A percentile compares a stretch with the other conserved stretches of the same genome.
Evolutionary conservation across 192 early-diverging fungal species (phyloP).

Genomic region (Haplosporangium gracile): DNA sequence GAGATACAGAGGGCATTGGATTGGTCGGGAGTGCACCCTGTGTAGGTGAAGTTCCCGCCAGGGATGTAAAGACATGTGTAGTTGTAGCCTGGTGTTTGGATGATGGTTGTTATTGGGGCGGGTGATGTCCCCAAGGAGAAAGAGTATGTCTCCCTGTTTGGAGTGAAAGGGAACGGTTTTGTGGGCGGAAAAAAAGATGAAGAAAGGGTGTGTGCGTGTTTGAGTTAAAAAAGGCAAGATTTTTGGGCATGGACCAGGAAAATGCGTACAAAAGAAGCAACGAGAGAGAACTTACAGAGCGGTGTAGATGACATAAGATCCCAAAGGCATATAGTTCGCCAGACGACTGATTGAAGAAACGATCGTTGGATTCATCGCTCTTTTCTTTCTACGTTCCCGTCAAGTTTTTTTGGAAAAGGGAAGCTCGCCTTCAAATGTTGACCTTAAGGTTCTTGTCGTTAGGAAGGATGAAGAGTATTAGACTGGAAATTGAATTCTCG

Average conservation of each 20-base stretch:
- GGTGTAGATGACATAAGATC: slow-evolving; percentile 56
- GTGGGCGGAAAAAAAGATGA: too few species aligned
- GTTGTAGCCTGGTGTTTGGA: slow-evolving; percentile 23
- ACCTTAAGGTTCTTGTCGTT: background rate
- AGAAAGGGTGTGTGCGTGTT: background rate
- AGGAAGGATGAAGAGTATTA: background rate
- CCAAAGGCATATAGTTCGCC: slow-evolving; percentile 52
- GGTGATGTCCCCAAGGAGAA: slow-evolving; percentile 42
- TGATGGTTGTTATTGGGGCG: slow-evolving; percentile 33
- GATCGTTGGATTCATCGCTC: slow-evolving; percentile 39
- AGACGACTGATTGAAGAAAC: slow-evolving; percentile 47
- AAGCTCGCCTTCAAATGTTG: background rate
- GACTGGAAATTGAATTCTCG: too few species aligned
- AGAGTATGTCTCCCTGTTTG: slow-evolving; percentile 46
- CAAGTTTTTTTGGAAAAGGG: too few species aligned
- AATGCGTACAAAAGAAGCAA: background rate
- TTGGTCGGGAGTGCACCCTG: slow-evolving; percentile 34
- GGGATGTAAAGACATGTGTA: slow-evolving; percentile 41
- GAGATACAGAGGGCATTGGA: slow-evolving; percentile 31
- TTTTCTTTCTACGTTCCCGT: background rate
- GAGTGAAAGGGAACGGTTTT: background rate
- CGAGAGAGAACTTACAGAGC: slow-evolving; percentile 30
- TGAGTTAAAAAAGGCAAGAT: background rate
- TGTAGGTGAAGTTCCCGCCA: slow-evolving; percentile 21
- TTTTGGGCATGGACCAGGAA: background rate